Evolutionary conservation across 225 moss, liverwort and hornwort genomes (phyloP).

Genomic region (Pseudoscleropodium purum): DNA sequence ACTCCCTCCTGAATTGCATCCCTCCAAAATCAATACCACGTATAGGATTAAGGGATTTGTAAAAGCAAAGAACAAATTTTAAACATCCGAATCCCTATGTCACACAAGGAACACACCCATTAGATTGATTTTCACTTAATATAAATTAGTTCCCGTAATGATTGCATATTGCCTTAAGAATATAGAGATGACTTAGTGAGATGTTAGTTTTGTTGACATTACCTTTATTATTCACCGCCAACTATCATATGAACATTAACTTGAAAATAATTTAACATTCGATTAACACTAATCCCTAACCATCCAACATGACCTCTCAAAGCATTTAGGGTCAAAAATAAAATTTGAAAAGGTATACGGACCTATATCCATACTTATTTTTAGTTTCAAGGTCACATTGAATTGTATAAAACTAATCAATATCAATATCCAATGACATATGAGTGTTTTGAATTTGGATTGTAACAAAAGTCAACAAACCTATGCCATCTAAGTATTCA

Average conservation of each 20-base stretch:
- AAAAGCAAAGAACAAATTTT: background rate
- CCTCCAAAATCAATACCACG: background rate
- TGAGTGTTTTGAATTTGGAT: background rate
- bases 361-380: background rate
- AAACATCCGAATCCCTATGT: background rate
- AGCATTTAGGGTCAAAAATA: background rate
- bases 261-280: background rate
- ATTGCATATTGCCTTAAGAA: background rate
- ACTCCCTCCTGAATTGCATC: background rate
- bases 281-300: background rate
- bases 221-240: background rate
- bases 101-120: background rate
- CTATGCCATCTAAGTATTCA: background rate
- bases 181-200: background rate
- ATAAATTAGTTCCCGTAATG: background rate
- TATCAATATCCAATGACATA: background rate
- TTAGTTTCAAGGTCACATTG: background rate
- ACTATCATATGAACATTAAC: background rate
- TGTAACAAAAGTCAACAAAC: background rate
- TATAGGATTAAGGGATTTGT: background rate
- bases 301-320: fast-evolving
- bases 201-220: background rate
- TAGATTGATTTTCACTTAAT: no score
- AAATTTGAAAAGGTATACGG: background rate
- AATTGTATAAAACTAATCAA: background rate